Conservation (phyloP, 305 asterid species). For the Andrographis paniculata region DNA sequence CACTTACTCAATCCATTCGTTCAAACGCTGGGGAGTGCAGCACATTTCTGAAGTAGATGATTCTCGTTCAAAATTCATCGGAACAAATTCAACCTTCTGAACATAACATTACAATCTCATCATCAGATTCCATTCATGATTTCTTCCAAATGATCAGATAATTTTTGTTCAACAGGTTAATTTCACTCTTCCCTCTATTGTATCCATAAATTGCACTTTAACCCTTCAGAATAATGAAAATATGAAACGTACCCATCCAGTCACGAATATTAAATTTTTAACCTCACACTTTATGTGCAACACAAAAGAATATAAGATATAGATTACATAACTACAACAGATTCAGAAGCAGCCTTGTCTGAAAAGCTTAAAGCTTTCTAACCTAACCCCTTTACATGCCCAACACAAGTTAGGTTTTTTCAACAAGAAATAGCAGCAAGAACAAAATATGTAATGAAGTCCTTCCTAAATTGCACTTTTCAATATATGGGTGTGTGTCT, state of each 20-base stretch:
- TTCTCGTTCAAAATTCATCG: conserved; percentile 16
- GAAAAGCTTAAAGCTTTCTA: conserved; percentile 19
- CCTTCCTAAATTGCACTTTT: too few species aligned
- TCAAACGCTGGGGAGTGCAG: conserved; percentile 17
- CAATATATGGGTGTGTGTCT: too few species aligned
- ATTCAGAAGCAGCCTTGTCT: conserved; percentile 14
- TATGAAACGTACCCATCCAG: background rate
- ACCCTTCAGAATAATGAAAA: background rate
- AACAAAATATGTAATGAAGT: too few species aligned
- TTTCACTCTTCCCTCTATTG: background rate
- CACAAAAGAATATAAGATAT: background rate
- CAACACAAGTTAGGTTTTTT: conserved; percentile 1
- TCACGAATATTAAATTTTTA: background rate
- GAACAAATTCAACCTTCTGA: background rate
- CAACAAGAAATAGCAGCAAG: conserved; percentile 6
- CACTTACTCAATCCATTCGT: conserved; percentile 43
- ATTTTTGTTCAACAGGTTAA: background rate
- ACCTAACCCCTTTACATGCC: conserved; percentile 17
- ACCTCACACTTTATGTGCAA: background rate
- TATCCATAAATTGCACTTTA: background rate
- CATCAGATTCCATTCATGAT: background rate
- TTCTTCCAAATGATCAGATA: background rate
- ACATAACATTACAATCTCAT: background rate
- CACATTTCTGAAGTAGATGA: conserved; percentile 18
- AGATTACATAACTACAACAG: background rate